These are phyloP conservation scores for Chrysanthemum seticuspe DNA, from an alignment of 129 eudicot species.

Conservation along the genomic window DNA sequence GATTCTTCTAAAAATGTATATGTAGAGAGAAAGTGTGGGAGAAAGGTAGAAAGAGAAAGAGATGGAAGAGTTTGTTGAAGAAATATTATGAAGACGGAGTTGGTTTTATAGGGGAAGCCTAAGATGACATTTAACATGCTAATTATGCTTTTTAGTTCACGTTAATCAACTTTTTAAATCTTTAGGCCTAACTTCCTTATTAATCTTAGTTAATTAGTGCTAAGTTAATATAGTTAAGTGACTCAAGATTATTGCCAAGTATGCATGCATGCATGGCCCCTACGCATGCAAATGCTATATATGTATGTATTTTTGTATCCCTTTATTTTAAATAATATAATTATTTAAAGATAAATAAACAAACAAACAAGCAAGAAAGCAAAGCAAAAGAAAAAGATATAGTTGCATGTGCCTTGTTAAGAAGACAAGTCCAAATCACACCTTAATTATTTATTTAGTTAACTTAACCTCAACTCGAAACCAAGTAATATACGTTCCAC, in stretches of 20 bases:
- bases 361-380: not conserved
- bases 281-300: constrained; percentile 4
- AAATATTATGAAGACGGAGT: constrained; percentile 44
- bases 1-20: constrained; percentile 23
- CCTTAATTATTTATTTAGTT: constrained; percentile 19
- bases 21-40: constrained; percentile 11
- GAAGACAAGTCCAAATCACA: constrained; percentile 3
- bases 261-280: constrained; percentile 22
- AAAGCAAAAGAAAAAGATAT: constrained; percentile 10
- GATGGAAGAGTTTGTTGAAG: constrained; percentile 31
- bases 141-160: constrained; percentile 26
- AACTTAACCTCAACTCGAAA: not conserved
- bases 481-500: constrained; percentile 6
- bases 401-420: constrained; percentile 31
- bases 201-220: constrained; percentile 15
- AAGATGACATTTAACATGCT: constrained; percentile 39
- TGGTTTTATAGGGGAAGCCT: constrained; percentile 46
- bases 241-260: constrained; percentile 7
- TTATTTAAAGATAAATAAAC: not conserved
- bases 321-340: not conserved
- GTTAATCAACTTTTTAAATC: constrained; percentile 31
- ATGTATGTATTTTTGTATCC: no score
- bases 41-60: constrained; percentile 20
- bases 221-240: constrained; percentile 1
- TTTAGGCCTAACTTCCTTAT: constrained; percentile 52